A percentile compares a stretch with the other conserved stretches of the same genome.
phyloP scores from a whole-genome alignment of 306 rosid genomes.

The Vigna reflexopilosa region DNA sequence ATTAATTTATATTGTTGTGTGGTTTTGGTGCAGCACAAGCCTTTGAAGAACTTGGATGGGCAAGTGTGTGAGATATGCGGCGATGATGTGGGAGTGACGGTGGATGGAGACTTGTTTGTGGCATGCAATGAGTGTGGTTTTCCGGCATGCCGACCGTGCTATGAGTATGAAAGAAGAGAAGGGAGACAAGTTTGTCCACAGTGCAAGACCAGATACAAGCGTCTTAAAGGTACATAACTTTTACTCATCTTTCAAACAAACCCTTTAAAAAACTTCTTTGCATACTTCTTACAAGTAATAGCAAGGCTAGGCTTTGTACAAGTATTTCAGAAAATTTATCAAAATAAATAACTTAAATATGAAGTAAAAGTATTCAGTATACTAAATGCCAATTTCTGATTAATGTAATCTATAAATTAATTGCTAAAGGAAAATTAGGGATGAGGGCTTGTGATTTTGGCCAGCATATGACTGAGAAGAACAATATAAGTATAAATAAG shows the following conservation, averaged over 20 bases:
- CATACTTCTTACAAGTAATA: background rate
- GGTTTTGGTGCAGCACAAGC: conserved; percentile 73
- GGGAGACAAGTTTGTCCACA: conserved; percentile 94
- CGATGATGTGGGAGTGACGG: conserved; percentile 86
- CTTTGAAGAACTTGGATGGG: conserved; percentile 94
- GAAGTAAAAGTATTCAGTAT: too few relatives aligned
- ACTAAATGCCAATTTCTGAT: too few relatives aligned
- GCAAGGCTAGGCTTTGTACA: background rate
- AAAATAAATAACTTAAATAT: background rate
- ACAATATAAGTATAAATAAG: too few relatives aligned
- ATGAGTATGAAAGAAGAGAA: conserved; percentile 93
- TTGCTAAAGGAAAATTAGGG: too few relatives aligned
- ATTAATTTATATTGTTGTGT: conserved; percentile 16
- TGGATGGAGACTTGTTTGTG: conserved; percentile 92
- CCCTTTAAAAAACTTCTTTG: background rate
- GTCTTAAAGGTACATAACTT: conserved; percentile 72
- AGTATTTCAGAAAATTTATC: background rate
- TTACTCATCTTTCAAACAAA: background rate
- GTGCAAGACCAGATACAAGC: conserved; percentile 91
- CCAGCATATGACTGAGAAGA: too few relatives aligned
- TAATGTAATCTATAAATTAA: too few relatives aligned
- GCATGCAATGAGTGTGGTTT: conserved; percentile 98
- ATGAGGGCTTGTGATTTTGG: too few relatives aligned
- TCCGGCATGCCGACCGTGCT: conserved; percentile 93
- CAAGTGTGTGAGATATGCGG: conserved; percentile 98